phyloP scores from a whole-genome alignment of 169 alveolate species.

The Eimeria sp. region DNA sequence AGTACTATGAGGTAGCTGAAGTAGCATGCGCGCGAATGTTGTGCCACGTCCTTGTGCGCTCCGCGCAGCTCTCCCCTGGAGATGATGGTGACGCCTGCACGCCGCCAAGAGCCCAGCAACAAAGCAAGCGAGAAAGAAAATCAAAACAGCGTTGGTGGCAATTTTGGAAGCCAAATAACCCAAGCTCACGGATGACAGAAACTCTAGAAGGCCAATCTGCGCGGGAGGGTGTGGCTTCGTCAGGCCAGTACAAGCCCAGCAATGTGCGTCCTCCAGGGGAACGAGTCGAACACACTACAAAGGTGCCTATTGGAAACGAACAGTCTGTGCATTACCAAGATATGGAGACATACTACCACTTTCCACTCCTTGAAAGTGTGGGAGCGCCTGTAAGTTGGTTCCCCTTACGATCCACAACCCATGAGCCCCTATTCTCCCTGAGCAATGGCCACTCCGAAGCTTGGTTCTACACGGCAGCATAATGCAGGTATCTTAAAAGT shows the following conservation, averaged over 20 bases:
- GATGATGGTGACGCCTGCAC: background rate
- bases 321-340: background rate
- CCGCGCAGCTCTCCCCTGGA: background rate
- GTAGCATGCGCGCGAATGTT: background rate
- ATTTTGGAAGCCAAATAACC: background rate
- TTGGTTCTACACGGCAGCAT: background rate
- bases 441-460: background rate
- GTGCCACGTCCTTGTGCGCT: background rate
- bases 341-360: background rate
- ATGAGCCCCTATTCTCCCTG: background rate
- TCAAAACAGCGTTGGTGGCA: background rate
- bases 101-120: background rate
- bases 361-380: background rate
- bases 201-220: background rate
- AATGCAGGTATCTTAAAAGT: background rate
- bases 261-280: background rate
- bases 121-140: background rate
- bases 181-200: background rate
- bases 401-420: background rate
- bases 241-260: background rate
- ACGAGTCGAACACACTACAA: background rate
- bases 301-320: background rate
- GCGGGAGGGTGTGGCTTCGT: no score
- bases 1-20: no score
- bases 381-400: background rate